phyloP scores from a whole-genome alignment of 1,284 basidiomycete species.

The Sporisorium iseilematis-ciliati region DNA sequence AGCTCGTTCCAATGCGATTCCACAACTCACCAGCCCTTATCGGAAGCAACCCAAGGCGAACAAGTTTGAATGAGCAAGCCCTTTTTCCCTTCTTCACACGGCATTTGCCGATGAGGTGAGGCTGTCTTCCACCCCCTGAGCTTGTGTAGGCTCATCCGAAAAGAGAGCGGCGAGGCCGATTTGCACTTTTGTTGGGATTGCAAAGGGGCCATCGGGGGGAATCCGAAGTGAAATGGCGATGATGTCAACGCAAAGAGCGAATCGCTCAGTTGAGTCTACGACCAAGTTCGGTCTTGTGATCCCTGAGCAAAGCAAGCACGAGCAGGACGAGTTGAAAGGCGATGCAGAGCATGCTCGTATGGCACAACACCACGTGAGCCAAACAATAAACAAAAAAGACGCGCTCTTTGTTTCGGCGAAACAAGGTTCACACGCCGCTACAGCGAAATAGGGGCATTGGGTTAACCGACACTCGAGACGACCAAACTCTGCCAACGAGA shows the following conservation, averaged over 20 bases:
- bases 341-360: neutral
- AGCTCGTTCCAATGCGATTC: neutral
- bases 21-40: neutral
- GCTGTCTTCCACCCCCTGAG: too few relatives aligned
- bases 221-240: neutral
- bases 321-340: neutral
- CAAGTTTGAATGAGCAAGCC: too few relatives aligned
- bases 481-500: neutral
- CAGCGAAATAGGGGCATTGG: conserved; percentile 1
- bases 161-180: too few relatives aligned
- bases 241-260: neutral
- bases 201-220: too few relatives aligned
- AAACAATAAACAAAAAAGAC: neutral
- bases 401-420: neutral
- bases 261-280: neutral
- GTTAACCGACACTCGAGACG: neutral
- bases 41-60: neutral
- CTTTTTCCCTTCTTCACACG: neutral
- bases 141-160: too few relatives aligned
- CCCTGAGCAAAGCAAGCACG: neutral
- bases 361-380: conserved; percentile 16
- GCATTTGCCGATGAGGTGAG: neutral
- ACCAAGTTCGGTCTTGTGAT: neutral
- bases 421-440: conserved; percentile 7
- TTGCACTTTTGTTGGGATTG: neutral